Evolutionary conservation across 1,139 yeast species (phyloP).

Genomic region (Kodamaea derodonti): DNA sequence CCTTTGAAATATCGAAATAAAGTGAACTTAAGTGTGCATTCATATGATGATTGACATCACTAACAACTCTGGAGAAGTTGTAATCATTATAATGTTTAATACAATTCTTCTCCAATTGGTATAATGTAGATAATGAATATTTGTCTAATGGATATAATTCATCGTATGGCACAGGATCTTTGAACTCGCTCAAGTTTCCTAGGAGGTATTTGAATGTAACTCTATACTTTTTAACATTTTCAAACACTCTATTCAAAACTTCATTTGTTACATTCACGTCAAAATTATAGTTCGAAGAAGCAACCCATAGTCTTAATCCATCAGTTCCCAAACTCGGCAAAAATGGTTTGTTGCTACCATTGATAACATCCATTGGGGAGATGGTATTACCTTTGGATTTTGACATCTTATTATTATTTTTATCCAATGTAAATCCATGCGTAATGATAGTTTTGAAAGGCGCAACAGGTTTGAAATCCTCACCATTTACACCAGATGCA

Average conservation of each 20-base stretch:
- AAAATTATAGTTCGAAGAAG: conserved; percentile 78
- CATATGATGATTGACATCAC: conserved; percentile 66
- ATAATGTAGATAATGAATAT: conserved; percentile 55
- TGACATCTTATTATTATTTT: conserved; percentile 86
- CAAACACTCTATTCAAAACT: conserved; percentile 71
- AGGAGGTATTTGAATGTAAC: conserved; percentile 76
- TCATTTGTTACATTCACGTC: conserved; percentile 77
- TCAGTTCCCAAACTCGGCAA: conserved; percentile 82
- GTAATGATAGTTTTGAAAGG: conserved; percentile 80
- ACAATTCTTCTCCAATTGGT: conserved; percentile 42
- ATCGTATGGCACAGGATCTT: conserved; percentile 24
- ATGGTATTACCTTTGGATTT: conserved; percentile 86
- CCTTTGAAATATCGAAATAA: conserved; percentile 86
- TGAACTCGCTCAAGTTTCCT: conserved; percentile 60
- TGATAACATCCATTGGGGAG: conserved; percentile 61
- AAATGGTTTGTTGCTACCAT: conserved; percentile 55
- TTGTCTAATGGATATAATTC: conserved; percentile 58
- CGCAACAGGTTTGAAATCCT: conserved; percentile 41
- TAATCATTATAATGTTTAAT: conserved; percentile 48
- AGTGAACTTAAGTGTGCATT: conserved; percentile 74
- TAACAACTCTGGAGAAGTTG: conserved; percentile 65
- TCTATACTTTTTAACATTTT: conserved; percentile 75
- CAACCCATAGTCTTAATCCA: conserved; percentile 88
- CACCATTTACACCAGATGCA: conserved; percentile 31
- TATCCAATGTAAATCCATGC: conserved; percentile 91